Base-by-base conservation (phyloP, 208 protist genomes). In the Leptomonas pyrrhocoris region DNA sequence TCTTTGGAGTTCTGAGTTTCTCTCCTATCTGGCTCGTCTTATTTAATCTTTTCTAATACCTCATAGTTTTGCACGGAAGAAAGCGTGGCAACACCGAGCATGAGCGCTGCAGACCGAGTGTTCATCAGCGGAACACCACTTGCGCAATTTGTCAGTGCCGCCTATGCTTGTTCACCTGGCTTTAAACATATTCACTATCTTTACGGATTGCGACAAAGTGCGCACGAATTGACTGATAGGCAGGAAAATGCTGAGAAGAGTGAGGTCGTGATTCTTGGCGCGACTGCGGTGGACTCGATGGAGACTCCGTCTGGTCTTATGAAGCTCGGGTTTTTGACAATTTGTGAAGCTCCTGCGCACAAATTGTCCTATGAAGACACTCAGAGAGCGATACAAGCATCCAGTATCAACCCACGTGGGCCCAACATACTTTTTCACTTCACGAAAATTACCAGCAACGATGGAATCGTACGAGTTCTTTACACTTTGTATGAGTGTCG, bases 311-410 rank as follows among this genome's bases (percentile, higher is more conserved):
- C 64, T 5, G 46, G 30, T 54, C 59, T 76, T 19, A 43, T 42
- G 23, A 50, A 40, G 28, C 50, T 90, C 12, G 85, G 80, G 0
- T 78, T 70, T 71, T 64, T 83, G 45, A 81, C 74, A 12, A 77
- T 85, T 1, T 76, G 73, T 58, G 80, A 75, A 19, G 79, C 53
- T 34, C 74, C 80, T 8, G 60, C 80, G 38, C 88, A 93, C 71
- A 90, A 89, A 45, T 76, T 93, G 31, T 93, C 83, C 0, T 86
- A 71, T 51, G 45, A 70, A 0, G 82, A 90, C 23, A 82, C 77
- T 16, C 51, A 68, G 31, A 27, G 69, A 8, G 19, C 88, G 18
- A 57, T 60, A 9, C 31, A 59, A 71, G 34, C 16, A 2, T 34
- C 3, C 21, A 49, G 12, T 16, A 3, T 23, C 5, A 31, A 45